Percentiles rank a stretch among this genome's conserved stretches.
Conservation (phyloP, 345 rosid species). For the Melaleuca quinquenervia region DNA sequence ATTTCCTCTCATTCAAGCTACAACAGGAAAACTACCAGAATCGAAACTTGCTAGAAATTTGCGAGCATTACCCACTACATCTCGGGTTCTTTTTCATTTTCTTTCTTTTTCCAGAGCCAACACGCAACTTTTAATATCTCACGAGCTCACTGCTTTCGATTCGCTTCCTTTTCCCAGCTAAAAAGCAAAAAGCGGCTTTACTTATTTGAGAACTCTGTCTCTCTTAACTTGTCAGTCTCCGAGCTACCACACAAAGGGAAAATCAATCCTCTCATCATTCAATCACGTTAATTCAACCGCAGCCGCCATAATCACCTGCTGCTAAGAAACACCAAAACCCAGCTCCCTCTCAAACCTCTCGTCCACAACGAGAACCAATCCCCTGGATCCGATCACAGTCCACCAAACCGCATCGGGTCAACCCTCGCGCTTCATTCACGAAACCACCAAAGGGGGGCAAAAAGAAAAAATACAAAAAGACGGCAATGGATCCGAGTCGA, state of each 20-base stretch:
- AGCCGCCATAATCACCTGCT: slow-evolving; percentile 12
- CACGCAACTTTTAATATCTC: background rate
- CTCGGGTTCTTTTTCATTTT: background rate
- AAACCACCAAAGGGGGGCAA: background rate
- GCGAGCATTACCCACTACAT: background rate
- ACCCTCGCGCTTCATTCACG: background rate
- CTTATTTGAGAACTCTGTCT: background rate
- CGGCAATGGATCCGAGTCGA: background rate
- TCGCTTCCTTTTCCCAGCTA: background rate
- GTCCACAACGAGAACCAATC: slow-evolving; percentile 1
- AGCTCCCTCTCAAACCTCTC: background rate
- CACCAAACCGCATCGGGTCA: slow-evolving; percentile 9
- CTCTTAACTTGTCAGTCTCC: background rate
- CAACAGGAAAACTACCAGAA: background rate
- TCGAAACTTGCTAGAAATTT: background rate
- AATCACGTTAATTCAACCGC: background rate
- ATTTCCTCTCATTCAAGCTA: background rate
- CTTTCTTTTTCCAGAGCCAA: background rate
- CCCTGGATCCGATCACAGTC: slow-evolving; percentile 19
- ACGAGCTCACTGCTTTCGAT: background rate
- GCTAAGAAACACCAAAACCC: slow-evolving; percentile 10
- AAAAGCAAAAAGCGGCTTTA: background rate
- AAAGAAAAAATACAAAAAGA: background rate
- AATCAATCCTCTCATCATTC: background rate
- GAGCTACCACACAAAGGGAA: background rate